phyloP scores from a whole-genome alignment of 768 basidiomycete genomes.

The Mycena filopes region DNA sequence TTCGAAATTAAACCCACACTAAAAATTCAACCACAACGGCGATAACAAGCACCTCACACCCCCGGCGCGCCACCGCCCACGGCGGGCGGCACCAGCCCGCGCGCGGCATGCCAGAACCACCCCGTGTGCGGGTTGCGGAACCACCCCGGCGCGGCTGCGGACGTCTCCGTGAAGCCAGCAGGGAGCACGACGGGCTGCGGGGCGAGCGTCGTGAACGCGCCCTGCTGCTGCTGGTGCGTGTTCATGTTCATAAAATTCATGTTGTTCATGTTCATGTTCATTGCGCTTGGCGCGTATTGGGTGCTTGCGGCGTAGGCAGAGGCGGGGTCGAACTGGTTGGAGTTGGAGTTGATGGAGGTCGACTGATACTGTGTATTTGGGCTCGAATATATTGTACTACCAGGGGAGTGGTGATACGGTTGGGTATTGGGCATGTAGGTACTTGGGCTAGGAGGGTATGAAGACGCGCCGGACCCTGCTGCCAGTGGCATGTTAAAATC shows the following conservation, averaged over 20 bases:
- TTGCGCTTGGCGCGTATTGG: neutral
- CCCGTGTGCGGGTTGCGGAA: slow-evolving; percentile 29
- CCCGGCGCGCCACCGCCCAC: neutral
- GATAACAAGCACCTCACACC: too few species aligned
- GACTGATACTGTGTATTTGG: neutral
- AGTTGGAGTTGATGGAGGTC: neutral
- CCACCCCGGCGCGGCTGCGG: slow-evolving; percentile 19
- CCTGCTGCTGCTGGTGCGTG: neutral
- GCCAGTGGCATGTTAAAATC: neutral
- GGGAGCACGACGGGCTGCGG: slow-evolving; percentile 25
- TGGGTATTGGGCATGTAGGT: neutral
- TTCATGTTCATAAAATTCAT: neutral
- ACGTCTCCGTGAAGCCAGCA: slow-evolving; percentile 25
- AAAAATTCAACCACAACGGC: too few species aligned
- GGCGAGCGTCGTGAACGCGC: slow-evolving; percentile 12
- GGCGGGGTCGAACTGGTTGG: neutral
- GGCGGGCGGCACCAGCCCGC: slow-evolving; percentile 24
- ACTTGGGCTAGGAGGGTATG: neutral
- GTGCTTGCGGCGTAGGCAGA: neutral
- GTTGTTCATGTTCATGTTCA: neutral
- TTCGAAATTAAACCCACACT: too few species aligned
- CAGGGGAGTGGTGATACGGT: neutral
- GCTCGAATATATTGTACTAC: neutral
- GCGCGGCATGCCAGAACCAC: slow-evolving; percentile 26
- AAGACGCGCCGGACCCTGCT: neutral